A percentile compares a stretch with the other conserved stretches of the same genome.
phyloP scores from a whole-genome alignment of 768 basidiomycete species.

The Pleurotus giganteus region DNA sequence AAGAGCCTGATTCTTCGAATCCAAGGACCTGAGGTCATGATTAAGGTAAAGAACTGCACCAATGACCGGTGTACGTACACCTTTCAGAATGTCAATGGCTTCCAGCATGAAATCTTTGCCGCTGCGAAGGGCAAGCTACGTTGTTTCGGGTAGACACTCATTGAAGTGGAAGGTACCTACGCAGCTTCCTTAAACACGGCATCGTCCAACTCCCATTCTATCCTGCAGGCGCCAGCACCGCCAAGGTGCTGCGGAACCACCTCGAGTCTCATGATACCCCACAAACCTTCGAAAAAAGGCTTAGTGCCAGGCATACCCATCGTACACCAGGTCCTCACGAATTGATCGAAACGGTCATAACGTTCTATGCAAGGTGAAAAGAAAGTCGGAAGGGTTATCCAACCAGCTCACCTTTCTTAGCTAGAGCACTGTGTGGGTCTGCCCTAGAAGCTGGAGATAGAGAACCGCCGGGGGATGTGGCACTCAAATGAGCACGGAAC shows the following conservation, averaged over 20 bases:
- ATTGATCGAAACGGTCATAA: slow-evolving; percentile 69
- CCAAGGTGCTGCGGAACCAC: slow-evolving; percentile 77
- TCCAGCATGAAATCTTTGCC: slow-evolving; percentile 95
- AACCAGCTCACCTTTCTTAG: slow-evolving; percentile 54
- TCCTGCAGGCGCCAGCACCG: slow-evolving; percentile 68
- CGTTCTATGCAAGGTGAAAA: slow-evolving; percentile 44
- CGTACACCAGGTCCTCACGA: slow-evolving; percentile 81
- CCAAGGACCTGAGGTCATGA: slow-evolving; percentile 8
- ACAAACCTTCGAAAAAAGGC: slow-evolving; percentile 79
- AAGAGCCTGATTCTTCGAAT: slow-evolving; percentile 24
- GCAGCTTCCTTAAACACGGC: slow-evolving; percentile 92
- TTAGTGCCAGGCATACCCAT: slow-evolving; percentile 86
- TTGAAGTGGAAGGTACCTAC: slow-evolving; percentile 48
- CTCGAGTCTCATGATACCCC: slow-evolving; percentile 81
- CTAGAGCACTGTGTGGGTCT: slow-evolving; percentile 58
- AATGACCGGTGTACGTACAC: slow-evolving; percentile 50
- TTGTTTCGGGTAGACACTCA: slow-evolving; percentile 16
- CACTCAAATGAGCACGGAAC: slow-evolving; percentile 79
- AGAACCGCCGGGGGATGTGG: slow-evolving; percentile 79
- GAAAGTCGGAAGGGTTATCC: slow-evolving; percentile 6
- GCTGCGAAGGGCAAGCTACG: slow-evolving; percentile 39
- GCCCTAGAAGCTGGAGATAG: slow-evolving; percentile 72
- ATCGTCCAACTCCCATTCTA: slow-evolving; percentile 93
- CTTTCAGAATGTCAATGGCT: slow-evolving; percentile 87
- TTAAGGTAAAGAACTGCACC: slow-evolving; percentile 6